phyloP scores from a whole-genome alignment of 73 alveolate species.

The Paramecium primaurelia region DNA sequence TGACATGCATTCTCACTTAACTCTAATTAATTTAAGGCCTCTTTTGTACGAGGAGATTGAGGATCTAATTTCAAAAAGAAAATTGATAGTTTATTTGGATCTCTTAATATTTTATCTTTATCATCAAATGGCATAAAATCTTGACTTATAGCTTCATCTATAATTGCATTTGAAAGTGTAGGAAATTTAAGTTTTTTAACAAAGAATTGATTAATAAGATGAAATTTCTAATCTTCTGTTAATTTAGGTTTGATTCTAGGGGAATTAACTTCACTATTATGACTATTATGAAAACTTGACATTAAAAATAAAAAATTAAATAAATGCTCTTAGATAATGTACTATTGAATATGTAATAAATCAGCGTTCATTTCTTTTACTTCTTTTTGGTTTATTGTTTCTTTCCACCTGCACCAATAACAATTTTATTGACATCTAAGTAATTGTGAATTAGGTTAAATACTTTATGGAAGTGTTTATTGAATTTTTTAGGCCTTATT shows the following conservation, averaged over 20 bases:
- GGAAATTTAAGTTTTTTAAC: conserved; percentile 46
- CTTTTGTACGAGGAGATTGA: conserved; percentile 50
- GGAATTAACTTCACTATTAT: neutral
- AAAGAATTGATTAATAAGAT: neutral
- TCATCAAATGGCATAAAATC: conserved; percentile 46
- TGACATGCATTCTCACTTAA: neutral
- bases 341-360: neutral
- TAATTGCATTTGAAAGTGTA: neutral
- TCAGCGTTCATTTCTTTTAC: conserved; percentile 36
- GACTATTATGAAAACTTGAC: conserved; percentile 9
- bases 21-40: conserved; percentile 2
- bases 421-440: conserved; percentile 23
- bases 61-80: conserved; percentile 50
- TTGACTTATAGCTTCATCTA: conserved; percentile 57
- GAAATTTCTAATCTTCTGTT: neutral
- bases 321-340: conserved; percentile 10
- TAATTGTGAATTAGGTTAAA: neutral
- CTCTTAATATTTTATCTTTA: conserved; percentile 50
- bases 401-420: conserved; percentile 40
- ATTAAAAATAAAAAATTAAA: neutral
- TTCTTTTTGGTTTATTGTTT: conserved; percentile 24
- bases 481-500: conserved; percentile 51
- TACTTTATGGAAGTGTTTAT: conserved; percentile 59
- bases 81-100: conserved; percentile 50
- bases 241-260: neutral